Conservation (phyloP, 2,329 filamentous ascomycete genomes). For the Colletotrichum coccodes region DNA sequence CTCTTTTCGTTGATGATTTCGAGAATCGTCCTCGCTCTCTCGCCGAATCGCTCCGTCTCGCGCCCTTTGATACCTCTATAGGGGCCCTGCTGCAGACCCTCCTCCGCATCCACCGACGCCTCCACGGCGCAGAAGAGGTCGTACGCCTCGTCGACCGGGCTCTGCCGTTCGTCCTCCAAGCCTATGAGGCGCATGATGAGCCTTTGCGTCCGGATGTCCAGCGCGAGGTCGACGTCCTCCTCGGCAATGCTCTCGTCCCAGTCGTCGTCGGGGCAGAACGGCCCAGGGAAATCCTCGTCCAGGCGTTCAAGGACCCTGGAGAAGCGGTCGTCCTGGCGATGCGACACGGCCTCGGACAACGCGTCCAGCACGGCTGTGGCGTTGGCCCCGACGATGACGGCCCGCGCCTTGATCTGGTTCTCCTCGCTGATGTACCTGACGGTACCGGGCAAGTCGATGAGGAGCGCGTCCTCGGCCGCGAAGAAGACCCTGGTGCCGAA, state of each 20-base stretch:
- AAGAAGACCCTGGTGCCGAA: slow-evolving; percentile 39
- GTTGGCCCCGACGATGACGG: slow-evolving; percentile 45
- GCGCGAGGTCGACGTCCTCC: slow-evolving; percentile 37
- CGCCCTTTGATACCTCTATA: not conserved
- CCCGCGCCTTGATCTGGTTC: slow-evolving; percentile 1
- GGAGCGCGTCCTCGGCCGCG: slow-evolving; percentile 32
- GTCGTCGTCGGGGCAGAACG: slow-evolving; percentile 34
- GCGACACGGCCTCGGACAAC: slow-evolving; percentile 25
- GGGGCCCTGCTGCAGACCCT: slow-evolving; percentile 15
- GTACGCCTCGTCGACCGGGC: not conserved
- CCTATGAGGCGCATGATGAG: slow-evolving; percentile 42
- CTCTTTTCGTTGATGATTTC: slow-evolving; percentile 1
- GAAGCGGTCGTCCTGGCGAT: slow-evolving; percentile 33
- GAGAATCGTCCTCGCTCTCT: slow-evolving; percentile 1
- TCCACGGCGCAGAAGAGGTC: slow-evolving; percentile 17
- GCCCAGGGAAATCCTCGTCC: slow-evolving; percentile 42
- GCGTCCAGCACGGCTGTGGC: slow-evolving; percentile 45
- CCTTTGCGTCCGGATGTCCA: slow-evolving; percentile 50
- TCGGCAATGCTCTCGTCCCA: slow-evolving; percentile 24
- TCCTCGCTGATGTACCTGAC: slow-evolving; percentile 9
- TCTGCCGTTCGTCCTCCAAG: not conserved
- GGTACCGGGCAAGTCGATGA: slow-evolving; percentile 41
- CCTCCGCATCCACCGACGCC: slow-evolving; percentile 1
- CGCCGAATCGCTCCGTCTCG: not conserved
- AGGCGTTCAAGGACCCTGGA: slow-evolving; percentile 42